Evolutionary conservation across 352 stramenopile species (phyloP), one percentile per base, ranked within the genome.

Genomic region (Peronospora belbahrii): DNA sequence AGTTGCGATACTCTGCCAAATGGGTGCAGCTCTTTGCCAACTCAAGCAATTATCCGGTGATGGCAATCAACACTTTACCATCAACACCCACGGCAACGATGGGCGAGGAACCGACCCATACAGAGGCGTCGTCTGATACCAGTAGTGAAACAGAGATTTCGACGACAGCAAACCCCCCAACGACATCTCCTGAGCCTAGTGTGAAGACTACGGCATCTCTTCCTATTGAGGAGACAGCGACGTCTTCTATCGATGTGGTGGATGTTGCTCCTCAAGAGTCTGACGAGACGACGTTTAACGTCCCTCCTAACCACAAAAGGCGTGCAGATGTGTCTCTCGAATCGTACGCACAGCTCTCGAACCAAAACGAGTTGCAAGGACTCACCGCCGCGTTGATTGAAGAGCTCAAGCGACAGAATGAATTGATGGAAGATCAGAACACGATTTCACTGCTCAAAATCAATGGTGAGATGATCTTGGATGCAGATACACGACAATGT

Each of bases 361-460:
- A 31, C 6, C 52, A 62, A 18, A 43, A 31, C 7, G 59, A 74
- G 27, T 32, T 70, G 3, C 56, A 55, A 9, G 56, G 46, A 13
- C 22, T 79, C 6, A 64, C 67, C 2, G 60, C 40, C 13, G 43
- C 54, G 9, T 59, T 85, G 35, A 55, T 74, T 13, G 63, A 76
- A 18, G 68, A 85, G 49, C 56, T 89, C 22, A 56, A 63, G 35
- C 68, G 70, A 14, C 68, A 77, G 13, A 87, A 82, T 23, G 70
- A 84, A 23, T 42, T 89, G 20, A 53, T 89, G 18, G 77, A 87
- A 43, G 77, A 89, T 20, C 72, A 83, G 52, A 89, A 89, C 32
- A 62, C 73, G 18, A 83, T 89, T 35, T 53, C 74, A 20, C 48
- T 89, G 4, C 73, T 89, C 14, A 68, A 67, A 14, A 37, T 81